Conservation (phyloP, 352 stramenopile species). For the Globisporangium camurandrum region DNA sequence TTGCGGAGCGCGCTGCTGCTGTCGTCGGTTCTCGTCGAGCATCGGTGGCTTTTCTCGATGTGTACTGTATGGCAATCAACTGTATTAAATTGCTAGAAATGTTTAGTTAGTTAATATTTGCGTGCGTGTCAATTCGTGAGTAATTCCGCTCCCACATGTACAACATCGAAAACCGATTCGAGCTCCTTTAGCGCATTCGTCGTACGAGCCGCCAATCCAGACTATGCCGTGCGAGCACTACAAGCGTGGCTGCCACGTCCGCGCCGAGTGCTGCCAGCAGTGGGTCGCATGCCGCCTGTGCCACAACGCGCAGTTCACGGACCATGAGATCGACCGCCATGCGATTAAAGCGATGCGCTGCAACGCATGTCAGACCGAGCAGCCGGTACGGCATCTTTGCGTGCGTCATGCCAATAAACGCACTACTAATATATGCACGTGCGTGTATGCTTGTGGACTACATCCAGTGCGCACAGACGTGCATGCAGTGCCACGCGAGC, state of each 20-base stretch:
- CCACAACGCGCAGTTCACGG: constrained; percentile 43
- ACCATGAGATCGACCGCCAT: constrained; percentile 74
- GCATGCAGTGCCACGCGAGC: constrained; percentile 26
- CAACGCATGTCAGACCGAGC: constrained; percentile 42
- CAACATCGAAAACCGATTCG: no score
- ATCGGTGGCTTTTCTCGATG: constrained; percentile 5
- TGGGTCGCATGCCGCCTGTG: constrained; percentile 74
- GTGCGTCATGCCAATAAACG: not conserved
- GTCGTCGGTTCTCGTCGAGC: not conserved
- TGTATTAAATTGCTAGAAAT: no score
- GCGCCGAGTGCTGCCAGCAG: constrained; percentile 61
- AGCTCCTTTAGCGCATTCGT: no score
- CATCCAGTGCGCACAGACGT: constrained; percentile 44
- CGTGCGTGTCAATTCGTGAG: no score
- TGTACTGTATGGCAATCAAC: no score
- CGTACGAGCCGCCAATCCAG: not conserved
- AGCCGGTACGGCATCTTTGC: constrained; percentile 29
- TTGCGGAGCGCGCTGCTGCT: not conserved
- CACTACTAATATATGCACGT: not conserved
- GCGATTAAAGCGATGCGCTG: constrained; percentile 67
- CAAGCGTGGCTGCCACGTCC: constrained; percentile 49
- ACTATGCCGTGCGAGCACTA: constrained; percentile 47
- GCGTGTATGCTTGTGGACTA: constrained; percentile 1
- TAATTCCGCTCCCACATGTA: no score
- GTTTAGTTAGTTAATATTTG: no score